Evolutionary conservation across 2,329 filamentous ascomycete species (phyloP), one percentile per base, ranked within the genome.

Genomic region (Fulvia fulva): DNA sequence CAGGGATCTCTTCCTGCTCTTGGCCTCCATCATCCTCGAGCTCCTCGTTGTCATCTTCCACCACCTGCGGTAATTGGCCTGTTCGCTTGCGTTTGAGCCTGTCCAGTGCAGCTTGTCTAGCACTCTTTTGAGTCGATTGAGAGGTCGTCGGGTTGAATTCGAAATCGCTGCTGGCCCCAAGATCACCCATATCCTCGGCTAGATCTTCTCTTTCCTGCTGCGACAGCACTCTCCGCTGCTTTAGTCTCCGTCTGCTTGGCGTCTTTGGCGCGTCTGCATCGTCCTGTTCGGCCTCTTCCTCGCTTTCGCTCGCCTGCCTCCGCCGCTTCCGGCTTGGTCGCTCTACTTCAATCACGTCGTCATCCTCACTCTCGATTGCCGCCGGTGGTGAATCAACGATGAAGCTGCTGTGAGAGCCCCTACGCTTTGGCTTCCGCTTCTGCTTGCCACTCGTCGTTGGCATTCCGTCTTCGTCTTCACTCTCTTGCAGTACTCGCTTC

Each of bases 1-100:
- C 83, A 1, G 83, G 80, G 25, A 84, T 82, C 30, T 85, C 81
- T 9, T 78, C 74, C 14, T 68, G 44, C 53, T 53, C 51, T 19
- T 49, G 58, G 5, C 67, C 62, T 8, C 58, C 63, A 32, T 74
- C 57, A 9, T 75, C 71, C 6, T 65, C 61, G 16, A 65, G 63
- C 23, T 57, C 59, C n/a, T 74, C 59, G 11, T 70, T 65, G 14
- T 73, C 68, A 22, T 68, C 63, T 21, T 67, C 62, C 19, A 60
- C 52, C 7, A 67, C 60, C 2, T 57, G 51, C 9, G 63, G 54
- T 53, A 63, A 61, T 44, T 69, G 61, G 3, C 73, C 72, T 26
- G 74, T 73, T 6, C 61, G 61, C 34, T 71, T 70, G 22, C 71
- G 72, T 64, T 77, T 80, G 19, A 80, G 66, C 16, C 68, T 70